These are phyloP conservation scores for Boletus eberwhitei DNA, from an alignment of 768 basidiomycete genomes.

Conservation along the genomic window DNA sequence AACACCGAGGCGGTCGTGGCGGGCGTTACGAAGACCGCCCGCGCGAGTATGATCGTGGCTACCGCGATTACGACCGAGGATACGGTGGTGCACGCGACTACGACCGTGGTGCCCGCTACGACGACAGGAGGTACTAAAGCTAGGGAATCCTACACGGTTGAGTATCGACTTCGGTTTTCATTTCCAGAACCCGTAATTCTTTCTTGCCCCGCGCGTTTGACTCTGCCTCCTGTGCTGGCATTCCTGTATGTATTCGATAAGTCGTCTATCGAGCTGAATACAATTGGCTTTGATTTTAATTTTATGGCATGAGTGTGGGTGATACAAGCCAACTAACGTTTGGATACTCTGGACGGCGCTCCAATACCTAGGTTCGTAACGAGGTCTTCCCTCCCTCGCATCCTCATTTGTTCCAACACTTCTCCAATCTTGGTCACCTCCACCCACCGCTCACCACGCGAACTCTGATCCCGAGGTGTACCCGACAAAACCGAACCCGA, in stretches of 20 bases:
- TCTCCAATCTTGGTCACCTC: conserved; percentile 71
- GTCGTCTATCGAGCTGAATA: conserved; percentile 18
- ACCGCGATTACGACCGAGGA: conserved; percentile 38
- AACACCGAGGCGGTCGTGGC: conserved; percentile 50
- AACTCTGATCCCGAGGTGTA: not conserved
- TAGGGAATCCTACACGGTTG: not conserved
- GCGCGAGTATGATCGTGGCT: conserved; percentile 37
- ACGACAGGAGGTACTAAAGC: conserved; percentile 40
- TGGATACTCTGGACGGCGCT: conserved; percentile 21
- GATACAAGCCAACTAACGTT: not conserved
- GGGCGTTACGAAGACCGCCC: conserved; percentile 38
- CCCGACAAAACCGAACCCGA: not conserved
- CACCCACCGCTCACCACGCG: conserved; percentile 37
- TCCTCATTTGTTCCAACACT: conserved; percentile 64
- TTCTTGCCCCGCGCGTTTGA: not conserved
- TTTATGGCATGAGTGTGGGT: too few relatives aligned
- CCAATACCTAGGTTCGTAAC: conserved; percentile 69
- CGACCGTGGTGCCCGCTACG: conserved; percentile 41
- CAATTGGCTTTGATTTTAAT: conserved; percentile 3
- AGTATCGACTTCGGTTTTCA: conserved; percentile 1
- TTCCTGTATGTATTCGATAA: conserved; percentile 25
- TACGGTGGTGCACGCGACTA: conserved; percentile 34
- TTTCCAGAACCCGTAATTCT: not conserved
- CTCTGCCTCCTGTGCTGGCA: conserved; percentile 1
- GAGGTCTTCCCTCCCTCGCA: conserved; percentile 50